Conservation (phyloP, 352 stramenopile species). For the Pythium biforme region DNA sequence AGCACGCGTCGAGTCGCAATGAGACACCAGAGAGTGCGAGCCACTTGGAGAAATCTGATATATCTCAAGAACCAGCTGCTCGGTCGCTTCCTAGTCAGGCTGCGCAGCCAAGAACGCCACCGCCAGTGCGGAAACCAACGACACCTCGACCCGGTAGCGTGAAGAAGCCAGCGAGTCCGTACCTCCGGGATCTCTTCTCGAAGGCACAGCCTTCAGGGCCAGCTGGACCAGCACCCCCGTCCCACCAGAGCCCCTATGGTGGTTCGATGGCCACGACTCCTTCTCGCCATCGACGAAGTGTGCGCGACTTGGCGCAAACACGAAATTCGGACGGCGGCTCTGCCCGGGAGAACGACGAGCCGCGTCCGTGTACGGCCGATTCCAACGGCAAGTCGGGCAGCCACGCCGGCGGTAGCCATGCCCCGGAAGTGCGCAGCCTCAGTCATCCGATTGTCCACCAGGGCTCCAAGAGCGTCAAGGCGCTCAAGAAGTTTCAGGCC, state of each 20-base stretch:
- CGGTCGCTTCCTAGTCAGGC: too few relatives aligned
- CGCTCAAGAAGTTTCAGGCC: constrained; percentile 59
- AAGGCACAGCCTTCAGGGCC: not conserved
- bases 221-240: not conserved
- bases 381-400: not conserved
- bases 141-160: constrained; percentile 3
- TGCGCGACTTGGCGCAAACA: constrained; percentile 16
- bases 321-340: not conserved
- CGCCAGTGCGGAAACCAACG: not conserved
- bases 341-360: not conserved
- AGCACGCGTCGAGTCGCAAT: too few relatives aligned
- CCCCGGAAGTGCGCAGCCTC: not conserved
- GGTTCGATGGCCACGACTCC: not conserved
- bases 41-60: too few relatives aligned
- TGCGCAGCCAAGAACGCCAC: constrained; percentile 11
- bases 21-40: not conserved
- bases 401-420: not conserved
- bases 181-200: constrained; percentile 9
- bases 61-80: too few relatives aligned
- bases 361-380: constrained; percentile 8
- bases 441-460: constrained; percentile 52
- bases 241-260: not conserved
- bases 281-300: constrained; percentile 16
- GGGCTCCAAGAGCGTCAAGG: constrained; percentile 62
- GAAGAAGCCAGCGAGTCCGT: constrained; percentile 21